A percentile compares a stretch with the other conserved stretches of the same genome.
Evolutionary conservation across 2,329 filamentous ascomycete species (phyloP).

Genomic region (Penicillium thymicola): DNA sequence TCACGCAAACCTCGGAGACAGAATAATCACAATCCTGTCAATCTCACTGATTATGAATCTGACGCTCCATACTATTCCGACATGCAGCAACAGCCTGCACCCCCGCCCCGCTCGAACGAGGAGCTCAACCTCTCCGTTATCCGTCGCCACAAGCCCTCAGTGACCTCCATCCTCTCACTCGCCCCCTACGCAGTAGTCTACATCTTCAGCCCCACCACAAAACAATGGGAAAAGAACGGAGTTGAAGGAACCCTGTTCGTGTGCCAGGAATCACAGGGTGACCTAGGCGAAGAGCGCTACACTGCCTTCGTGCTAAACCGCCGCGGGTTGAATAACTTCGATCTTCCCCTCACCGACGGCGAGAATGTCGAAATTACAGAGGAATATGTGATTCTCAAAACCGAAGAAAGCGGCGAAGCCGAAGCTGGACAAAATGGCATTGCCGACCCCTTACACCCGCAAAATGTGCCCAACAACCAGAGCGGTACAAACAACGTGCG

Average conservation of each 20-base stretch:
- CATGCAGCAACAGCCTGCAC: constrained; percentile 38
- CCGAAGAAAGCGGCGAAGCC: constrained; percentile 34
- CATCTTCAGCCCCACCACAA: constrained; percentile 63
- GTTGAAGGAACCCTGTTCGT: constrained; percentile 89
- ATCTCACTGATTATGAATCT: constrained; percentile 61
- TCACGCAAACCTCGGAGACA: constrained; percentile 32
- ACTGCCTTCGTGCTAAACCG: constrained; percentile 70
- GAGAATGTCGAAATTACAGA: constrained; percentile 63
- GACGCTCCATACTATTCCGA: constrained; percentile 54
- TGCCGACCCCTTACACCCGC: constrained; percentile 10
- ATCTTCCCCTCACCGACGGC: constrained; percentile 57
- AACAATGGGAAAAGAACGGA: constrained; percentile 78
- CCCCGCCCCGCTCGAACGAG: constrained; percentile 64
- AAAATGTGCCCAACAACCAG: constrained; percentile 6
- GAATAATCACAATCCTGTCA: constrained; percentile 26
- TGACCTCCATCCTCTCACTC: constrained; percentile 71
- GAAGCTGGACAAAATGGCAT: constrained; percentile 24
- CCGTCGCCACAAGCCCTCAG: constrained; percentile 71
- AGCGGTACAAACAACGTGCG: constrained; percentile 24
- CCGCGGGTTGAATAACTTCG: constrained; percentile 66
- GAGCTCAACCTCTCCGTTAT: constrained; percentile 86
- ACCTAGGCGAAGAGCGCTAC: constrained; percentile 48
- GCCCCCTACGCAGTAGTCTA: constrained; percentile 87
- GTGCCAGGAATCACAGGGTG: constrained; percentile 57
- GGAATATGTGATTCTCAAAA: constrained; percentile 59